Evolutionary conservation across 2,329 filamentous ascomycete species (phyloP).

Genomic region (Trichoderma atroviride): DNA sequence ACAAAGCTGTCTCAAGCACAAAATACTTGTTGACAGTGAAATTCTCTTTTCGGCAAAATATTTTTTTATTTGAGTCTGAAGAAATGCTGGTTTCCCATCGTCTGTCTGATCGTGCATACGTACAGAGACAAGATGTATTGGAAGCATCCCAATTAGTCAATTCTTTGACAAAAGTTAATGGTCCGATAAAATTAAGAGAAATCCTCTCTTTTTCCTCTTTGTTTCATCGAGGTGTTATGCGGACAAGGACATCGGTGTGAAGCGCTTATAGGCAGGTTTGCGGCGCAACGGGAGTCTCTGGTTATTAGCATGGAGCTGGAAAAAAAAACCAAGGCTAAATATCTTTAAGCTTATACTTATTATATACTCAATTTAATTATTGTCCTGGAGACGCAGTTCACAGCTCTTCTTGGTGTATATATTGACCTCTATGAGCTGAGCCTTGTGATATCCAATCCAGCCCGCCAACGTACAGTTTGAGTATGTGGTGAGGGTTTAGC

Average conservation of each 20-base stretch:
- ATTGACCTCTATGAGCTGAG: too few relatives aligned
- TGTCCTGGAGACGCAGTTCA: too few relatives aligned
- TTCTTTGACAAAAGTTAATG: neutral
- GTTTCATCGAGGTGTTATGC: neutral
- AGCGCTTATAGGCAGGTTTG: neutral
- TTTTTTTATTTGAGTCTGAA: too few relatives aligned
- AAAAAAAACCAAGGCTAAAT: neutral
- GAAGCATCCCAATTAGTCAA: neutral
- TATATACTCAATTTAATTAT: neutral
- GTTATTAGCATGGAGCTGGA: neutral
- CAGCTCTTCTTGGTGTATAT: too few relatives aligned
- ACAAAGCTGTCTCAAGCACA: neutral
- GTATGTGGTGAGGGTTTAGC: too few relatives aligned
- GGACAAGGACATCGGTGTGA: neutral
- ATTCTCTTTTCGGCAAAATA: neutral
- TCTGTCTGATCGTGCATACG: neutral
- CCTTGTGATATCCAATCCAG: too few relatives aligned
- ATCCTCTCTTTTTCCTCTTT: neutral
- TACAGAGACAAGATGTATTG: neutral
- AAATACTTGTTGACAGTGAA: neutral
- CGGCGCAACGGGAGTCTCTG: constrained; percentile 4
- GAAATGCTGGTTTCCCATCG: neutral
- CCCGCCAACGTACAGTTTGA: too few relatives aligned
- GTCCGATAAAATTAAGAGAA: neutral
- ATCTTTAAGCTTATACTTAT: neutral